phyloP scores from a whole-genome alignment of 108 stramenopile species.

The Poteriospumella lacustris region DNA sequence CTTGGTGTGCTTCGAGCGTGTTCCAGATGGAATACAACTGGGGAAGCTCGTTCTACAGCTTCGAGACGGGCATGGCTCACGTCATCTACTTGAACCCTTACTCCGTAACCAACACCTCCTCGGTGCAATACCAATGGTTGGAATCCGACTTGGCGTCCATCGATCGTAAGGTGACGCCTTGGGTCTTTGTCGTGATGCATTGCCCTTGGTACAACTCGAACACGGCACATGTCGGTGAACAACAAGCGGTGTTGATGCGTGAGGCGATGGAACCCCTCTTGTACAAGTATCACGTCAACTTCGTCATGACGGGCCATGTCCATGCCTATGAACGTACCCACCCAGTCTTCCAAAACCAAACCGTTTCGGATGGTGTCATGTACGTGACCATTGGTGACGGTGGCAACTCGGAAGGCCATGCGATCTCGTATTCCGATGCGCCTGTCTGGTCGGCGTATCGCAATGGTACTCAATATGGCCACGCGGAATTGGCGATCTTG shows the following conservation, averaged over 20 bases:
- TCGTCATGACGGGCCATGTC: conserved; percentile 78
- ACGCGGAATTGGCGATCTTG: too few relatives aligned
- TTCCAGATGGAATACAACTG: too few relatives aligned
- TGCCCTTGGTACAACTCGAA: conserved; percentile 54
- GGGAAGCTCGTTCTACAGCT: too few relatives aligned
- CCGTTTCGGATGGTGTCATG: conserved; percentile 26
- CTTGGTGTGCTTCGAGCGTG: too few relatives aligned
- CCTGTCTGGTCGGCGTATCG: too few relatives aligned
- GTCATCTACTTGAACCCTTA: conserved; percentile 22
- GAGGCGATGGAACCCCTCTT: conserved; percentile 72
- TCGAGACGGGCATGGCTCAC: too few relatives aligned
- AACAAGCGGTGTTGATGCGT: too few relatives aligned
- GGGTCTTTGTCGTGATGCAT: conserved; percentile 49
- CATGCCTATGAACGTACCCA: conserved; percentile 78
- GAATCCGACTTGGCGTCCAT: neutral
- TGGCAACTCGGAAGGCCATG: conserved; percentile 68
- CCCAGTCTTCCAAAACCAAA: conserved; percentile 52
- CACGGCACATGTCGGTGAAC: conserved; percentile 48
- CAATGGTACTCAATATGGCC: too few relatives aligned
- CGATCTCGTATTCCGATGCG: too few relatives aligned
- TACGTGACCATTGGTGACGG: conserved; percentile 87
- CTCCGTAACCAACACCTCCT: conserved; percentile 33
- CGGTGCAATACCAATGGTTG: neutral
- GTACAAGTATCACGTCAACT: conserved; percentile 69
- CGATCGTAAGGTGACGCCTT: conserved; percentile 44